These are phyloP conservation scores for Ogataea saltuana DNA, from an alignment of 805 yeast genomes.

Conservation along the genomic window DNA sequence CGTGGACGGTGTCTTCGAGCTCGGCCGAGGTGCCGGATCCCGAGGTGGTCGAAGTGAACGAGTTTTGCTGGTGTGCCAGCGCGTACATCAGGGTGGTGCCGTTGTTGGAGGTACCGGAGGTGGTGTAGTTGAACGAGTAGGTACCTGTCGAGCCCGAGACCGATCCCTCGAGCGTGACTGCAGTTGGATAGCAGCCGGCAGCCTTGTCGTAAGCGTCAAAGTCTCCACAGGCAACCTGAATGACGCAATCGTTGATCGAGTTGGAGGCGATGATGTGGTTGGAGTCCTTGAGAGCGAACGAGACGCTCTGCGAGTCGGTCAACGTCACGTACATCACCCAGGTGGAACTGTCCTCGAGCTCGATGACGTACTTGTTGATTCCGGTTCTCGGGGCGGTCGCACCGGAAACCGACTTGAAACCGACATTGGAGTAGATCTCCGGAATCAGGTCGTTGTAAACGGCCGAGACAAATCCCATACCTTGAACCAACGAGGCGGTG, in stretches of 20 bases:
- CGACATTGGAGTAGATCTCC: conserved; percentile 54
- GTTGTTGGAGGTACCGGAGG: conserved; percentile 47
- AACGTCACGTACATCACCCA: conserved; percentile 67
- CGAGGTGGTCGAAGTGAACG: conserved; percentile 35
- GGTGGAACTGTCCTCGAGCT: conserved; percentile 50
- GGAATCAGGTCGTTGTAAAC: conserved; percentile 56
- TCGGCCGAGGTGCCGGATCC: conserved; percentile 35
- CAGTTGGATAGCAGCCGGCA: conserved; percentile 62
- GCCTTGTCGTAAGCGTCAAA: conserved; percentile 51
- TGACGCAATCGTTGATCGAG: conserved; percentile 48
- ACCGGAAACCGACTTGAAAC: conserved; percentile 51
- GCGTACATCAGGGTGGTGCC: conserved; percentile 49
- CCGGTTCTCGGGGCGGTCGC: conserved; percentile 44
- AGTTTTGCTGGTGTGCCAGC: conserved; percentile 51
- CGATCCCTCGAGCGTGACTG: conserved; percentile 45
- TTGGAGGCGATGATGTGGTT: conserved; percentile 43
- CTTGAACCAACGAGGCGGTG: conserved; percentile 70
- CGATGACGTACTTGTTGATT: conserved; percentile 52
- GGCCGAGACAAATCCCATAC: conserved; percentile 78
- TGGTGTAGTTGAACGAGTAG: conserved; percentile 45
- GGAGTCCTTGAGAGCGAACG: conserved; percentile 27
- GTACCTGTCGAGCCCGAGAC: conserved; percentile 39
- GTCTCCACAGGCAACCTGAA: conserved; percentile 62
- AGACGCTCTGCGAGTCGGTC: conserved; percentile 41
- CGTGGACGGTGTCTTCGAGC: conserved; percentile 53